phyloP scores from a whole-genome alignment of 306 rosid genomes.

The Aeschynomene evenia region DNA sequence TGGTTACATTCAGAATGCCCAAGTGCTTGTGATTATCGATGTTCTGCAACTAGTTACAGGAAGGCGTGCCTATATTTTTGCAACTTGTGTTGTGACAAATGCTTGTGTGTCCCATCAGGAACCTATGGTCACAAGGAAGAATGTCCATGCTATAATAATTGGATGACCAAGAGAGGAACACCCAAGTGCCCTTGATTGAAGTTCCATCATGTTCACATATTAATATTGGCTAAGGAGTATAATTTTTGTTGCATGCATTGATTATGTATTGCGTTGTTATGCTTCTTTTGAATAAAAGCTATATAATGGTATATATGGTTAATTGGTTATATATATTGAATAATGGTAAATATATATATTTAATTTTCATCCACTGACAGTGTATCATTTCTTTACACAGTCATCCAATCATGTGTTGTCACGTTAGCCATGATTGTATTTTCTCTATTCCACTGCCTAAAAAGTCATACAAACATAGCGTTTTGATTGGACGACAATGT shows the following conservation, averaged over 20 bases:
- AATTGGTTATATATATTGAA: too few species aligned
- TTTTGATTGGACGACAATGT: too few species aligned
- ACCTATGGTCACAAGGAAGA: constrained; percentile 9
- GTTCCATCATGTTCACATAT: neutral
- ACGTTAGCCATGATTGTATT: too few species aligned
- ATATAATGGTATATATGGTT: neutral
- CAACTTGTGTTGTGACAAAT: neutral
- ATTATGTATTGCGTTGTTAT: neutral
- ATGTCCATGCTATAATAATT: constrained; percentile 15
- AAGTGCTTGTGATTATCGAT: neutral
- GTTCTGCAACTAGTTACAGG: neutral
- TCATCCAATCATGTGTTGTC: too few species aligned
- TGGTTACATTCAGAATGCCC: constrained; percentile 2
- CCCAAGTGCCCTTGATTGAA: constrained; percentile 15
- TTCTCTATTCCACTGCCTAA: too few species aligned
- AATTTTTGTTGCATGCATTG: neutral
- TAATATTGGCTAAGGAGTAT: neutral
- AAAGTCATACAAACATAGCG: too few species aligned
- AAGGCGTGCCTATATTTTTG: constrained; percentile 13
- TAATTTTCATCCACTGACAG: too few species aligned
- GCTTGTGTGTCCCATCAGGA: constrained; percentile 17
- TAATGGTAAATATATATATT: too few species aligned
- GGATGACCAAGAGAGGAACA: constrained; percentile 4
- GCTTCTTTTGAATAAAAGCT: neutral
- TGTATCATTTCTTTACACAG: too few species aligned